These are phyloP conservation scores for Phylloboletellus chloephorus DNA, from an alignment of 1,284 basidiomycete genomes.

Conservation along the genomic window DNA sequence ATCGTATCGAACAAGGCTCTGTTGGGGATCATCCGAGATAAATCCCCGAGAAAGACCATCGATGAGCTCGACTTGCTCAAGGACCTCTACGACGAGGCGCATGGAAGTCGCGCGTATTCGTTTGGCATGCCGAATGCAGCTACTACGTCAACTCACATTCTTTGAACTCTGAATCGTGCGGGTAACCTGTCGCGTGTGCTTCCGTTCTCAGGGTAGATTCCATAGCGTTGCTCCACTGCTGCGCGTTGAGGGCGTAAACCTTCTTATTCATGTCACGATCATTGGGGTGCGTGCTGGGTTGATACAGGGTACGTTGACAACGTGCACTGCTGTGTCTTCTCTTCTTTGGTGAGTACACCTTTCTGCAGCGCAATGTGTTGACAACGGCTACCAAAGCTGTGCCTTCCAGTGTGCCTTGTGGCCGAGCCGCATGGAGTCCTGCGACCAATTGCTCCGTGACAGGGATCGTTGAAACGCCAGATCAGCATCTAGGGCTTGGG, in stretches of 20 bases:
- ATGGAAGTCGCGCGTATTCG: slow-evolving; percentile 9
- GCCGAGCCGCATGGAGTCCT: too few relatives aligned
- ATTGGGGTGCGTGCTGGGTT: too few relatives aligned
- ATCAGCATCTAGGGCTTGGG: too few relatives aligned
- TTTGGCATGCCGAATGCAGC: slow-evolving; percentile 5
- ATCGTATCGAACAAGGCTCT: slow-evolving; percentile 25
- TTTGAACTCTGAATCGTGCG: slow-evolving; percentile 6
- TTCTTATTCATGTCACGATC: neutral
- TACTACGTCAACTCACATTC: slow-evolving; percentile 5
- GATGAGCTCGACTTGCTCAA: slow-evolving; percentile 31
- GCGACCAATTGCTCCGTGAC: neutral
- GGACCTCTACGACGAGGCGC: slow-evolving; percentile 24
- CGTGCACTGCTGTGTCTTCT: neutral
- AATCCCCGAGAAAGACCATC: slow-evolving; percentile 23
- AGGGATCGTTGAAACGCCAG: neutral
- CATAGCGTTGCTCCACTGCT: too few relatives aligned
- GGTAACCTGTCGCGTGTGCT: neutral
- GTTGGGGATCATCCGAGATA: slow-evolving; percentile 21
- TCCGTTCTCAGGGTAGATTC: neutral
- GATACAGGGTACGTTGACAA: neutral
- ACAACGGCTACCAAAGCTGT: neutral
- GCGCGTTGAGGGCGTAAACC: neutral
- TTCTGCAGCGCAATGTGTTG: neutral
- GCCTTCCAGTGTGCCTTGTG: neutral
- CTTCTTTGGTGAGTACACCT: neutral